These are phyloP conservation scores for Globisporangium megalacanthum DNA, from an alignment of 352 stramenopile genomes.

Conservation along the genomic window DNA sequence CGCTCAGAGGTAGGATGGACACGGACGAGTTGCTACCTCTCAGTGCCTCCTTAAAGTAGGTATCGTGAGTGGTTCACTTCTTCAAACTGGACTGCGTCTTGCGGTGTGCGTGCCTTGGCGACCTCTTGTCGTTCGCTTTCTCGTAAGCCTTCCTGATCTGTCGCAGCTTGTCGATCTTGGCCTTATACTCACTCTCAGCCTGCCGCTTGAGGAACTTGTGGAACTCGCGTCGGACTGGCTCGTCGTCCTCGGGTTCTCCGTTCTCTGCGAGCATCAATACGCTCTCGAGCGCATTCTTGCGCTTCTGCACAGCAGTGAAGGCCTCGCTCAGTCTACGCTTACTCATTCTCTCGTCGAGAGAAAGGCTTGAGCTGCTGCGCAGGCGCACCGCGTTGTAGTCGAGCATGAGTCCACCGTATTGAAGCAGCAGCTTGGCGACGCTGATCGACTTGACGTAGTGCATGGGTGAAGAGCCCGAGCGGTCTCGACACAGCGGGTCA, in stretches of 20 bases:
- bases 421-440: slow-evolving; percentile 56
- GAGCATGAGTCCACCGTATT: slow-evolving; percentile 51
- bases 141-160: slow-evolving; percentile 29
- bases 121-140: neutral
- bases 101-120: neutral
- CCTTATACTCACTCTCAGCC: slow-evolving; percentile 48
- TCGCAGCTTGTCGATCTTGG: slow-evolving; percentile 38
- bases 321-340: too few relatives aligned
- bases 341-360: neutral
- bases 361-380: neutral
- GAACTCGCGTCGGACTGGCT: slow-evolving; percentile 16
- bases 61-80: neutral
- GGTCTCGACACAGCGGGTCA: slow-evolving; percentile 44
- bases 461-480: slow-evolving; percentile 58
- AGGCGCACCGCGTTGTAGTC: slow-evolving; percentile 48
- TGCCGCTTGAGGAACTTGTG: slow-evolving; percentile 42
- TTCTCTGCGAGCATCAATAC: slow-evolving; percentile 16
- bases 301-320: slow-evolving; percentile 26
- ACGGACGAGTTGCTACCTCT: too few relatives aligned
- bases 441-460: slow-evolving; percentile 65
- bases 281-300: slow-evolving; percentile 47
- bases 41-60: too few relatives aligned
- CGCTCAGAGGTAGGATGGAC: neutral
- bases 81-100: neutral
- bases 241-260: slow-evolving; percentile 7